Evolutionary conservation across 2,329 filamentous ascomycete genomes (phyloP), one percentile per base, ranked within the genome.

Genomic region (Fusarium sororula): DNA sequence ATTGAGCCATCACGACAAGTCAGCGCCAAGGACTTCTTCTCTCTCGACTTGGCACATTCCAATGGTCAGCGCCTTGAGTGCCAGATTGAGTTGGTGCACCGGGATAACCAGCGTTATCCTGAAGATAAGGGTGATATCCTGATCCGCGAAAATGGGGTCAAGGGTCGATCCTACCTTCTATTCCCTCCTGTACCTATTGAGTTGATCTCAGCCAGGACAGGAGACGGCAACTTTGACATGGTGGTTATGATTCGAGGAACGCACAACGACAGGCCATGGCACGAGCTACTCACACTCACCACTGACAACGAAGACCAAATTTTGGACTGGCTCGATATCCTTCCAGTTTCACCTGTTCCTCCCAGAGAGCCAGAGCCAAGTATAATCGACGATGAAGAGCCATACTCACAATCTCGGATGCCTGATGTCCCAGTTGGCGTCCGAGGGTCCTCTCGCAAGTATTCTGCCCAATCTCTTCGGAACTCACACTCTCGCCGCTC

Each of bases 61-160:
- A 98, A 90, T 78, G 95, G 96, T 5, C 96, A 98, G 80, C 88
- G 95, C 68, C 88, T 99, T 50, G 94, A 94, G 77, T 98, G 96
- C 80, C 93, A 93, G 76, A 90, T 98, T 22, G 96, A 99, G 81
- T 81, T 99, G 37, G 88, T 98, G 20, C 89, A 96, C 73, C 90
- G 96, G 79, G 96, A 98, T 79, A 94, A 94, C 76, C 87, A 90
- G 30, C 86, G 88, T n/a, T 89, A 90, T 55, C 87, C 89, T 41
- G 89, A 89, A 7, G 89, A 92, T 71, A 85, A 89, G 55, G 95
- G 96, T 12, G 96, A 99, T 81, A 81, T 99, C n/a, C 88, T 99
- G 28, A 92, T 99, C 64, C 95, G 96, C 75, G 95, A 98, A 82
- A 90, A 95, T n/a, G 94, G 95, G 50, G 89, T 90, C 59, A 88